Evolutionary conservation across 2,329 filamentous ascomycete genomes (phyloP), one percentile per base, ranked within the genome.

Genomic region (Neoarthrinium moseri): DNA sequence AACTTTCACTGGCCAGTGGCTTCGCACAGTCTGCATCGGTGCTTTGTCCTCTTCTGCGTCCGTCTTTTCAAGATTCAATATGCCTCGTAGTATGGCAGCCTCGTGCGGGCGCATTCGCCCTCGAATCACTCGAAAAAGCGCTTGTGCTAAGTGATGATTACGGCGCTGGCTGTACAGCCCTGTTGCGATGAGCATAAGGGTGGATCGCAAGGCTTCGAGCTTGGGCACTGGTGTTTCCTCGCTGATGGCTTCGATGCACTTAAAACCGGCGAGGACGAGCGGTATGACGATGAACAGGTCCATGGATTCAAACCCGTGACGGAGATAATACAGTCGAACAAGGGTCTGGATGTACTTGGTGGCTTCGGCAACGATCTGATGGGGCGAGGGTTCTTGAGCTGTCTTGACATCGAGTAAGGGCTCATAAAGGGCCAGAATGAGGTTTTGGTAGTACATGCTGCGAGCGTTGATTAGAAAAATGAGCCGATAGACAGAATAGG

Each of bases 141-240:
- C 59, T 29, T 63, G 53, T 0, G 59, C 62, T 5, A 69, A 42
- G 43, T 67, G 63, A 36, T 68, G 59, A 24, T 64, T 67, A 7
- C 46, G 59, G 1, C 63, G 61, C 37, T 69, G 66, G 24, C 49
- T 46, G 39, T 61, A 59, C 0, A 69, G 45, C 0, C 67, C 66
- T 26, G 66, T 61, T 1, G 59, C 62, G 8, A 60, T 51, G 2
- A 69, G 50, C n/a, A 70, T 51, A 1, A 69, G 57, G 0, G 60
- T 63, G 0, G 66, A 64, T 10, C 62, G 56, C n/a, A 67, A 34
- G 0, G 49, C 35, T 29, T 66, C 59, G 1, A 59, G 43, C 34
- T 56, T 39, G 2, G 29, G 8, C 1, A 22, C n/a, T 0, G 56
- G 17, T 0, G 43, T 50, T 1, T 51, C 17, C 6, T 54, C 44